phyloP scores from a whole-genome alignment of 257 asterid species.

The Asclepias syriaca region DNA sequence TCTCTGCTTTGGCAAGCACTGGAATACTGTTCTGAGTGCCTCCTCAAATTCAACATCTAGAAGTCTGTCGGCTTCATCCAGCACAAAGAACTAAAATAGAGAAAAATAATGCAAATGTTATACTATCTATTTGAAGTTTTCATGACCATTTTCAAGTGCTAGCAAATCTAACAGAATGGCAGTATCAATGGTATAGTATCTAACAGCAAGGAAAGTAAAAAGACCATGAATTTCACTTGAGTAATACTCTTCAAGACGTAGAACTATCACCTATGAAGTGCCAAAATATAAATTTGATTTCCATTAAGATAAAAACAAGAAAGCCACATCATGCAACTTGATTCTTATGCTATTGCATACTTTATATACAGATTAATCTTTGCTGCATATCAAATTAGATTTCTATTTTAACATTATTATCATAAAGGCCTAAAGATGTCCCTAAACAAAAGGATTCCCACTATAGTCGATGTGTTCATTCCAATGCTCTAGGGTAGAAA shows the following conservation, averaged over 20 bases:
- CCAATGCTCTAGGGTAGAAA: not conserved
- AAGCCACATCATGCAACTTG: not conserved
- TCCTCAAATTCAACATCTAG: constrained; percentile 82
- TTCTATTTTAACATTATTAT: not conserved
- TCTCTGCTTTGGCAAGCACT: constrained; percentile 78
- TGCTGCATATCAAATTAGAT: not conserved
- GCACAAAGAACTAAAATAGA: constrained; percentile 70
- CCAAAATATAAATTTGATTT: not conserved
- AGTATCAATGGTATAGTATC: not conserved
- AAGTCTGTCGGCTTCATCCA: constrained; percentile 98
- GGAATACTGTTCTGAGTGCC: constrained; percentile 72
- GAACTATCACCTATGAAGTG: not conserved
- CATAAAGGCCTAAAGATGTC: not conserved
- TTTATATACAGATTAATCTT: not conserved
- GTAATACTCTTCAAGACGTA: not conserved
- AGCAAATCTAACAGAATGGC: not conserved
- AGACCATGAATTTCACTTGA: not conserved
- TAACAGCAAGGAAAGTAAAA: not conserved
- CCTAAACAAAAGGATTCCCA: too few species aligned
- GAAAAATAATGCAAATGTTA: not conserved
- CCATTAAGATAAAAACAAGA: not conserved
- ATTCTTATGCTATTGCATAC: not conserved
- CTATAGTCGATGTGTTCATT: not conserved
- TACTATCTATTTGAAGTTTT: not conserved
- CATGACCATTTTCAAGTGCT: not conserved